Evolutionary conservation across 371 early-diverging fungal genomes (phyloP).

Genomic region (Batkoa obscura): DNA sequence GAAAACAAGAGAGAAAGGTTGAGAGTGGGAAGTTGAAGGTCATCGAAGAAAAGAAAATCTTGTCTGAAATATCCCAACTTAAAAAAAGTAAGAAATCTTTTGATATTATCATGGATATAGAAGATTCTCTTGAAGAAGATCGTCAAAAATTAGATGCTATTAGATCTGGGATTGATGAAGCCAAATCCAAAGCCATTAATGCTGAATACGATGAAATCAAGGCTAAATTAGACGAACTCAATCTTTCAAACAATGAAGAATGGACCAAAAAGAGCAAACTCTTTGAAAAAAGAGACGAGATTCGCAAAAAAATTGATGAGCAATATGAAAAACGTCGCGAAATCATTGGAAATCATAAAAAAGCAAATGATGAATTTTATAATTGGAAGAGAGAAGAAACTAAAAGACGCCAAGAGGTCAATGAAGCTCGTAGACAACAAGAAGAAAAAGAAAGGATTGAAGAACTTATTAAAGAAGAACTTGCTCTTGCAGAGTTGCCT

Average conservation of each 20-base stretch:
- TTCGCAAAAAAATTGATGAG: slow-evolving; percentile 51
- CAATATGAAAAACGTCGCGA: slow-evolving; percentile 42
- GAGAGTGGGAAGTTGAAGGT: slow-evolving; percentile 53
- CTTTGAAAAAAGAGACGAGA: slow-evolving; percentile 48
- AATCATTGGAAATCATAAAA: slow-evolving; percentile 47
- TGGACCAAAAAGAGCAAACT: slow-evolving; percentile 44
- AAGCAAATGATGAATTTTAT: slow-evolving; percentile 54
- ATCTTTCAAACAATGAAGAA: slow-evolving; percentile 32
- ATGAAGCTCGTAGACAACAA: slow-evolving; percentile 33
- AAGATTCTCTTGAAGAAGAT: slow-evolving; percentile 49
- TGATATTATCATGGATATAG: slow-evolving; percentile 42
- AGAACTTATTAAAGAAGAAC: slow-evolving; percentile 43
- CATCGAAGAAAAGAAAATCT: slow-evolving; percentile 70
- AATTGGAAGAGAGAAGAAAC: slow-evolving; percentile 54
- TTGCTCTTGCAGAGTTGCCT: slow-evolving; percentile 71
- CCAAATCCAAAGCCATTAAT: slow-evolving; percentile 35
- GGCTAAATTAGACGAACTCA: slow-evolving; percentile 42
- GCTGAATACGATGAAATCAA: slow-evolving; percentile 42
- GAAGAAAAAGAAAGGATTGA: slow-evolving; percentile 43
- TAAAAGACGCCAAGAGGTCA: slow-evolving; percentile 39
- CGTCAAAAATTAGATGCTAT: slow-evolving; percentile 38
- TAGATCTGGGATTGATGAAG: slow-evolving; percentile 40
- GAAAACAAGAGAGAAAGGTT: slow-evolving; percentile 55
- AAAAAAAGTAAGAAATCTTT: slow-evolving; percentile 60
- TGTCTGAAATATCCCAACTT: slow-evolving; percentile 58